Evolutionary conservation across 2,329 filamentous ascomycete genomes (phyloP).

Genomic region (Seiridium unicorne): DNA sequence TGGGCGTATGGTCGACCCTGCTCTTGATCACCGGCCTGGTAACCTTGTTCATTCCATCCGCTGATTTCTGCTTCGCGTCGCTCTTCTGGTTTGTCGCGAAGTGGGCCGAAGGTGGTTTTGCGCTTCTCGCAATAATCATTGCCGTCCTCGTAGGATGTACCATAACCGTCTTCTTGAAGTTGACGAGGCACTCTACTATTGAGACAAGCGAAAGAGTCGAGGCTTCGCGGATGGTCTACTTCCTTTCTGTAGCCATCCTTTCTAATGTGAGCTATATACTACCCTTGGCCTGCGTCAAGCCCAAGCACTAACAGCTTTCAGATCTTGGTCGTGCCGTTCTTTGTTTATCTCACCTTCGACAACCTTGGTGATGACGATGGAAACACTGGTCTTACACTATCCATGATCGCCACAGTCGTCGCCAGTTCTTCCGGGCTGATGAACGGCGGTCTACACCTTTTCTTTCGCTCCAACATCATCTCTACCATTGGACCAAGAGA

Average conservation of each 20-base stretch:
- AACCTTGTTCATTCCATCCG: constrained; percentile 52
- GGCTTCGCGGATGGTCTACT: constrained; percentile 70
- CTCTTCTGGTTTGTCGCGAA: constrained; percentile 65
- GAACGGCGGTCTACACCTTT: constrained; percentile 64
- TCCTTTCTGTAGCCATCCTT: constrained; percentile 54
- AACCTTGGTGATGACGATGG: constrained; percentile 32
- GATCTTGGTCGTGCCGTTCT: constrained; percentile 63
- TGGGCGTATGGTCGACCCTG: constrained; percentile 48
- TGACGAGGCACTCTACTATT: constrained; percentile 53
- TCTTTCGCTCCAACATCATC: constrained; percentile 62
- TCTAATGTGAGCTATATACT: constrained; percentile 50
- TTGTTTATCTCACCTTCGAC: constrained; percentile 53
- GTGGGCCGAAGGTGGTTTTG: constrained; percentile 58
- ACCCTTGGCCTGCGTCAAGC: not conserved
- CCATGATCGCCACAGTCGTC: constrained; percentile 64
- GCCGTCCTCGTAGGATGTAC: constrained; percentile 48
- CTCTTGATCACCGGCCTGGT: constrained; percentile 57
- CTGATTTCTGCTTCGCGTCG: constrained; percentile 63
- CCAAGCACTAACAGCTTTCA: constrained; percentile 30
- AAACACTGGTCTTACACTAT: constrained; percentile 47
- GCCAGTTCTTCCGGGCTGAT: constrained; percentile 65
- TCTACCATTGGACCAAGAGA: constrained; percentile 51
- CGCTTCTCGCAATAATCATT: constrained; percentile 50
- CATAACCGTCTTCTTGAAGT: constrained; percentile 54
- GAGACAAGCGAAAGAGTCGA: constrained; percentile 59